Evolutionary conservation across 2,329 filamentous ascomycete species (phyloP), one percentile per base, ranked within the genome.

Genomic region (Colletotrichum australisinense): DNA sequence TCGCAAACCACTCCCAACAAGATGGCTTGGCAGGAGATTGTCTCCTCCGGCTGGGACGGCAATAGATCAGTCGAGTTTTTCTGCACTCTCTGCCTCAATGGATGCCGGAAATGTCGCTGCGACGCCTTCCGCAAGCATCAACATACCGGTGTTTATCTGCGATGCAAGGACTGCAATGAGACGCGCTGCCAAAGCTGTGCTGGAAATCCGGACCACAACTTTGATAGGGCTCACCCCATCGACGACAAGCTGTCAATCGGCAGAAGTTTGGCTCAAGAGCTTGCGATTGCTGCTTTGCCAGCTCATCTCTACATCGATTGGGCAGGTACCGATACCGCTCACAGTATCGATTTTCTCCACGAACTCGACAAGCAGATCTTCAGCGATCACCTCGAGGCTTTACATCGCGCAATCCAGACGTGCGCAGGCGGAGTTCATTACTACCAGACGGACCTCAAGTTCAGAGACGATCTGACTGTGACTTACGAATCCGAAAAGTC

Each of bases 161-260:
- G 42, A 7, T 86, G 85, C 69, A n/a, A 52, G 0, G 73, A 76
- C 5, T 86, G 85, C 69, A 75, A 70, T 7, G 78, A 78, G 7
- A 80, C 80, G n/a, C 81, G 83, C 16, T 86, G 85, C 76, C 72
- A 73, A 12, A 77, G 73, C 32, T 86, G 85, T 69, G 76, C 77
- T 9, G 83, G 84, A 1, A 86, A 86, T 38, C 84, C 85, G 0
- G 42, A 56, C 0, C 85, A 86, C 70, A 28, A 76, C 2, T 81
- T 81, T 60, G 24, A 16, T 5, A 32, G 65, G 2, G 75, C 75
- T 7, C 24, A 67, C 26, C 42, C 66, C 5, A n/a, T 73, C 26
- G 26, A 70, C 22, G 12, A 24, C 11, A 22, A 49, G 4, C 35
- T 52, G 35, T 26, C 58, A 5, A 35, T 30, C 9, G 53, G 69